These are phyloP conservation scores for Huntiella omanensis DNA, from an alignment of 2,329 filamentous ascomycete genomes.

Conservation along the genomic window DNA sequence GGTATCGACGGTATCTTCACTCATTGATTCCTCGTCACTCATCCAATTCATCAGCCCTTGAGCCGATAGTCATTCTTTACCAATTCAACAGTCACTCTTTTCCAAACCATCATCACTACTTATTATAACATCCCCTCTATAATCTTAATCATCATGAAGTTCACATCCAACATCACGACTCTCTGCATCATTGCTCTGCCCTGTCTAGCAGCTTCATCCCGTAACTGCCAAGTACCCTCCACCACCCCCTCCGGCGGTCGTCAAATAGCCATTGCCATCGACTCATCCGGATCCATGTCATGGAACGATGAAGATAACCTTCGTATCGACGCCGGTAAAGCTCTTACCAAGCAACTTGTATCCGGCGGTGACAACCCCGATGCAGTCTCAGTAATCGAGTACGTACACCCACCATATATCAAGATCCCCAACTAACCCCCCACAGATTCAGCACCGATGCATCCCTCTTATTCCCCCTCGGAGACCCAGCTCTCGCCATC, in stretches of 20 bases:
- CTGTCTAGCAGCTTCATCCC: not conserved
- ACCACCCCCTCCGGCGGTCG: conserved; percentile 12
- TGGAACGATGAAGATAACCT: conserved; percentile 12
- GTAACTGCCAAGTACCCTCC: not conserved
- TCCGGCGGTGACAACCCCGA: conserved; percentile 11
- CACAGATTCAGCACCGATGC: conserved; percentile 12
- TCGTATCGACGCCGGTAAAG: conserved; percentile 12
- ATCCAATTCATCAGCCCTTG: not conserved
- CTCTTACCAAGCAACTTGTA: conserved; percentile 12
- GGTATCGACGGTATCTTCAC: no score
- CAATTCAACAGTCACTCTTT: not conserved
- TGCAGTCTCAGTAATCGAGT: conserved; percentile 13
- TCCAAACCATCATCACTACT: not conserved
- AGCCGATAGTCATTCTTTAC: not conserved
- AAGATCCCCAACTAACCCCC: not conserved
- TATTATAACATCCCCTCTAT: not conserved
- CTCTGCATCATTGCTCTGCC: not conserved
- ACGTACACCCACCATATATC: not conserved
- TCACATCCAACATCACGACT: not conserved
- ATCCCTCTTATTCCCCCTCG: conserved; percentile 12
- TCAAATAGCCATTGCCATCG: conserved; percentile 13
- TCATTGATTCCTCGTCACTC: not conserved
- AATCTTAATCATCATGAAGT: not conserved
- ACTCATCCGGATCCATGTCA: conserved; percentile 13
- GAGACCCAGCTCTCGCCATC: conserved; percentile 11